phyloP scores from a whole-genome alignment of 257 asterid genomes.

The Solanum sparsipilum region DNA sequence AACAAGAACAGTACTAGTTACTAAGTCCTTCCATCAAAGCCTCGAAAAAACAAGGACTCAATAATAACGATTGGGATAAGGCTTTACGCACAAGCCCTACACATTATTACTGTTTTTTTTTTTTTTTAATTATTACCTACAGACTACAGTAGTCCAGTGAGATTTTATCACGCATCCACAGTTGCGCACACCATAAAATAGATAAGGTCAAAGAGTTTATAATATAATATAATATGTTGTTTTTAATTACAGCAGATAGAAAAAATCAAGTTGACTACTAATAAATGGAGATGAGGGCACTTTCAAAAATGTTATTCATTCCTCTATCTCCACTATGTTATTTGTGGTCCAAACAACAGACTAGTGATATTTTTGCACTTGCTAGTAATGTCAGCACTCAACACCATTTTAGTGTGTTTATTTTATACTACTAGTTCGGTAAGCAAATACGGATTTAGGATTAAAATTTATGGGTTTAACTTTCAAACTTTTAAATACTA shows the following conservation, averaged over 20 bases:
- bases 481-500: too few species aligned
- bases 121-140: neutral
- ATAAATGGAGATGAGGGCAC: neutral
- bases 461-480: neutral
- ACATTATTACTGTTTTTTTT: too few species aligned
- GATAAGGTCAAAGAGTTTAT: neutral
- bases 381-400: neutral
- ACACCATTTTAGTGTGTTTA: neutral
- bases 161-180: neutral
- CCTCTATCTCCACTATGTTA: neutral
- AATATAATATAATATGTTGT: neutral
- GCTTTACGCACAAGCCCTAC: neutral
- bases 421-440: neutral
- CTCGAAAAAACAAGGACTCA: neutral
- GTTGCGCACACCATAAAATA: neutral
- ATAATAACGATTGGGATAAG: neutral
- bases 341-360: neutral
- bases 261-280: neutral
- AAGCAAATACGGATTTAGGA: neutral
- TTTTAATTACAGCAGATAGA: neutral
- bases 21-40: neutral
- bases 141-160: neutral
- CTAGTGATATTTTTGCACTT: neutral
- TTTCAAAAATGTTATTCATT: neutral
- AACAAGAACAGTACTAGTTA: too few species aligned